Percentiles rank a stretch among this genome's conserved stretches.
These are phyloP conservation scores for Phytophthora sp. DNA, from an alignment of 352 stramenopile species.

Conservation along the genomic window DNA sequence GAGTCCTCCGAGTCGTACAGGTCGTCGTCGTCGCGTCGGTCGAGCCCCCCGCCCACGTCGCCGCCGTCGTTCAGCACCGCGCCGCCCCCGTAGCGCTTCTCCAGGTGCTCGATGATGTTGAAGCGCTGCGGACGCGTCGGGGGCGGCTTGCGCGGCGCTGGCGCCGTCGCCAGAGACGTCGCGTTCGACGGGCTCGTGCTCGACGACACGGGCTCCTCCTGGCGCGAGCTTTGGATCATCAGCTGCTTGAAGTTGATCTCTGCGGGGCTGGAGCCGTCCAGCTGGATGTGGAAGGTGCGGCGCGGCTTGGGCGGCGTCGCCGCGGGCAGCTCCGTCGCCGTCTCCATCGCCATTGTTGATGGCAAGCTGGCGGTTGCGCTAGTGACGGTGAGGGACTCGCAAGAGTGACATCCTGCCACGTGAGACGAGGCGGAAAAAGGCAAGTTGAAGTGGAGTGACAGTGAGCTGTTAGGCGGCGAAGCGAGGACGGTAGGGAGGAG, in stretches of 20 bases:
- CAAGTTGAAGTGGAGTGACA: not conserved
- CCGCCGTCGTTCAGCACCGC: conserved; percentile 54
- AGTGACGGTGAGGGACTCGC: too few species aligned
- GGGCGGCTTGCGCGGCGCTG: not conserved
- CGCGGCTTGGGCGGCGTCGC: conserved; percentile 23
- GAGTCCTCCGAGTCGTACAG: conserved; percentile 90
- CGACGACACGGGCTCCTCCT: not conserved
- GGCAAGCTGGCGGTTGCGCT: too few species aligned
- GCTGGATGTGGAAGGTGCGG: conserved; percentile 58
- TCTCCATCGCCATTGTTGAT: conserved; percentile 4
- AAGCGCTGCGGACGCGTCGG: conserved; percentile 51
- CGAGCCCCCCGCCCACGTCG: conserved; percentile 17
- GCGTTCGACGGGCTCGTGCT: not conserved
- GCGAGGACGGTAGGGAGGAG: not conserved
- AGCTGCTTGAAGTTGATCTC: conserved; percentile 85
- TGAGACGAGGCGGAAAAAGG: too few species aligned
- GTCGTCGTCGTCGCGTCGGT: conserved; percentile 79
- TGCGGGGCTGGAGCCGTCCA: conserved; percentile 44
- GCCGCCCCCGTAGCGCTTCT: conserved; percentile 84
- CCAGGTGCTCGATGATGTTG: conserved; percentile 88
- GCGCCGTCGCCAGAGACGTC: not conserved
- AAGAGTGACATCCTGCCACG: too few species aligned
- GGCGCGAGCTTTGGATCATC: conserved; percentile 25
- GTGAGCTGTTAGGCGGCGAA: conserved; percentile 9
- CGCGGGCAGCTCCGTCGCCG: not conserved